Percentiles rank a stretch among this genome's conserved stretches.
Conservation (phyloP, 306 rosid genomes). For the Trichosanthes truncata region DNA sequence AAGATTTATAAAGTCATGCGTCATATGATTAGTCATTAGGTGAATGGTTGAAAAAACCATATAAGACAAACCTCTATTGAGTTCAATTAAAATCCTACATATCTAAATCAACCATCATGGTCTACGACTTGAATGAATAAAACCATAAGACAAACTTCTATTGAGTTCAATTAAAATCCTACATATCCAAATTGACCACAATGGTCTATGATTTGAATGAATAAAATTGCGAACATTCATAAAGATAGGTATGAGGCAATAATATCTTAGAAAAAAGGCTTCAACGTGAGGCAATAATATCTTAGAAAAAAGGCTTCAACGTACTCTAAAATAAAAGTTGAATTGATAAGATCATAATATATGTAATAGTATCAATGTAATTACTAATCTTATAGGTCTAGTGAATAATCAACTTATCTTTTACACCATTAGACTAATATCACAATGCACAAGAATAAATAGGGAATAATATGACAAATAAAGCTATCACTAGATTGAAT, state of each 20-base stretch:
- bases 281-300: neutral
- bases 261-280: neutral
- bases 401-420: neutral
- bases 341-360: neutral
- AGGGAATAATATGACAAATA: neutral
- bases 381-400: neutral
- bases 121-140: no score
- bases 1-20: no score
- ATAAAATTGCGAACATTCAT: no score
- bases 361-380: neutral
- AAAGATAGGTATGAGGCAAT: neutral
- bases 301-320: neutral
- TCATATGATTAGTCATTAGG: no score
- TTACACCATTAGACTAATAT: neutral
- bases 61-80: no score
- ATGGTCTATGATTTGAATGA: no score
- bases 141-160: no score
- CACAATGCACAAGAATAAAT: neutral
- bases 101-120: neutral
- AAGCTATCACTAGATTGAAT: no score
- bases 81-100: no score
- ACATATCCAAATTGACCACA: no score
- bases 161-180: no score
- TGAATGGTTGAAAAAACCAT: no score
- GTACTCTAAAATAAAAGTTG: neutral